Evolutionary conservation across 192 early-diverging fungal species (phyloP).

Genomic region (Gigaspora rosea): DNA sequence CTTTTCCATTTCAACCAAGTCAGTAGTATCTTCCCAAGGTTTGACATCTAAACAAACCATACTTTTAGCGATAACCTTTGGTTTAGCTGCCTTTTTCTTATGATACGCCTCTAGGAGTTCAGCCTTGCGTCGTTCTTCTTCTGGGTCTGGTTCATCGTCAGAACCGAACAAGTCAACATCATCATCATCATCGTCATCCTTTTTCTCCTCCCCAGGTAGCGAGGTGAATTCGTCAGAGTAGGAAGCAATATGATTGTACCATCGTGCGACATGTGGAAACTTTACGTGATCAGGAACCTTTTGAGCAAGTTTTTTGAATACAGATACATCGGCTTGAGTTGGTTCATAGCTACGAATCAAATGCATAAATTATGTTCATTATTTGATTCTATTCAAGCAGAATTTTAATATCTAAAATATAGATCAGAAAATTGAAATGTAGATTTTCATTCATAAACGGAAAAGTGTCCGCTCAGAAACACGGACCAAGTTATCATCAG

Average conservation of each 20-base stretch:
- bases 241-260: slow-evolving; percentile 91
- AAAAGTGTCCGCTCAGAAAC: slow-evolving; percentile 31
- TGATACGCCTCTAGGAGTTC: slow-evolving; percentile 89
- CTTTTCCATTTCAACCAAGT: slow-evolving; percentile 75
- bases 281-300: slow-evolving; percentile 70
- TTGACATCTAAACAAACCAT: slow-evolving; percentile 91
- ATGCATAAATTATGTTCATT: not conserved
- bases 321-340: slow-evolving; percentile 82
- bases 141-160: slow-evolving; percentile 89
- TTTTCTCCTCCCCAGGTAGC: slow-evolving; percentile 43
- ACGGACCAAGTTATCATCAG: slow-evolving; percentile 36
- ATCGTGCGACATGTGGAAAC: slow-evolving; percentile 89
- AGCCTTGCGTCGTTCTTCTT: slow-evolving; percentile 84
- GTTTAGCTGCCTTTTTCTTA: slow-evolving; percentile 89
- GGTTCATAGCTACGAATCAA: slow-evolving; percentile 58
- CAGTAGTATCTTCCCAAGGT: slow-evolving; percentile 98
- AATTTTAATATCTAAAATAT: not conserved
- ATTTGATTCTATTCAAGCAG: not conserved
- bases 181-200: slow-evolving; percentile 77
- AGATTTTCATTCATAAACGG: slow-evolving; percentile 20
- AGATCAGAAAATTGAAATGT: slow-evolving; percentile 15
- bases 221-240: slow-evolving; percentile 13
- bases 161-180: slow-evolving; percentile 96
- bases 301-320: slow-evolving; percentile 73
- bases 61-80: slow-evolving; percentile 88